These are phyloP conservation scores for Farysia itapuensis DNA, from an alignment of 1,284 basidiomycete genomes.

Conservation along the genomic window DNA sequence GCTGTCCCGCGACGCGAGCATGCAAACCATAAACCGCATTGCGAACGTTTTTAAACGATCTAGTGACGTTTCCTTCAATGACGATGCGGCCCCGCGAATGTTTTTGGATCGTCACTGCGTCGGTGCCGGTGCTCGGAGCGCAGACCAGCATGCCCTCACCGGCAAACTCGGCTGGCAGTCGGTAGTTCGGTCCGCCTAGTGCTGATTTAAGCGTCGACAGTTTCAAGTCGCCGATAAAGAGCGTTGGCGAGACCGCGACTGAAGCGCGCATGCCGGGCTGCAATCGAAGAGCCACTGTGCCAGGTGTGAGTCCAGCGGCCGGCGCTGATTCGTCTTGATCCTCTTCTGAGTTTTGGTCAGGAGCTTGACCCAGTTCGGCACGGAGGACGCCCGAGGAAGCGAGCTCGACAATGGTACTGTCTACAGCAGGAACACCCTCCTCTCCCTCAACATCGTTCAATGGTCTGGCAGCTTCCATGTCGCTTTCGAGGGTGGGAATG, in stretches of 20 bases:
- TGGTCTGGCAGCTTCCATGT: not conserved
- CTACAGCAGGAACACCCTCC: not conserved
- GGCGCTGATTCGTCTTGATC: not conserved
- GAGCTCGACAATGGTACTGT: not conserved
- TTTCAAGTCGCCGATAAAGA: conserved; percentile 58
- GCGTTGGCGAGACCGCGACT: conserved; percentile 19
- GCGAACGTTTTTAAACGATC: conserved; percentile 37
- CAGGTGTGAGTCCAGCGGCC: not conserved
- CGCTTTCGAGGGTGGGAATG: conserved; percentile 10
- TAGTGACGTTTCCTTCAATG: conserved; percentile 53
- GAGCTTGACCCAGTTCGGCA: not conserved
- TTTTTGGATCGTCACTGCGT: conserved; percentile 49
- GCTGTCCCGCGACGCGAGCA: conserved; percentile 34
- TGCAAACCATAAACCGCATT: conserved; percentile 50
- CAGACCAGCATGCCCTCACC: conserved; percentile 58
- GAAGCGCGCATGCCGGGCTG: not conserved
- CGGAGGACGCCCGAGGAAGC: not conserved
- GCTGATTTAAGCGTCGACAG: conserved; percentile 49
- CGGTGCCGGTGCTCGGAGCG: conserved; percentile 13
- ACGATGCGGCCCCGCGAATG: conserved; percentile 44
- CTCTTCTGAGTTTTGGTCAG: not conserved
- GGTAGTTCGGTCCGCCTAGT: conserved; percentile 14
- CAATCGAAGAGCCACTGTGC: not conserved
- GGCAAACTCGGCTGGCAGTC: conserved; percentile 57
- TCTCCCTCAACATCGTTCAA: not conserved